A percentile compares a stretch with the other conserved stretches of the same genome.
Evolutionary conservation across 1,284 basidiomycete genomes (phyloP).

Genomic region (Puccinia hordei): DNA sequence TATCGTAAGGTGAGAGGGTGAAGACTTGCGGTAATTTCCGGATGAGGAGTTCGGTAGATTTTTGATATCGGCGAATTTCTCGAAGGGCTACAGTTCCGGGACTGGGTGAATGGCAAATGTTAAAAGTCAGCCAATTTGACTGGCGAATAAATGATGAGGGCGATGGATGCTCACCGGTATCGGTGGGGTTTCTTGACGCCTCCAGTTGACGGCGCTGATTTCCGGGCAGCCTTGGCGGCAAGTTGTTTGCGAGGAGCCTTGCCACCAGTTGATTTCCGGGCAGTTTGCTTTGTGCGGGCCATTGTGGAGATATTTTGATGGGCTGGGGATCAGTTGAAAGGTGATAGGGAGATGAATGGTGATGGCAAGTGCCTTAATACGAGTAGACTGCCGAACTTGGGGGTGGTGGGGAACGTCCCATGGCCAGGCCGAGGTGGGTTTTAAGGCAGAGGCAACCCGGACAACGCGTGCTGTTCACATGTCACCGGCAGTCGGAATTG

Average conservation of each 20-base stretch:
- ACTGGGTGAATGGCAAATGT: conserved; percentile 20
- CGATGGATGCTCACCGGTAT: conserved; percentile 62
- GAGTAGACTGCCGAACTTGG: no score
- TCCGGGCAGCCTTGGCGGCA: conserved; percentile 64
- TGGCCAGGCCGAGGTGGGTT: background rate
- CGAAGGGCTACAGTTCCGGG: conserved; percentile 58
- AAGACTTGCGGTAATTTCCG: conserved; percentile 59
- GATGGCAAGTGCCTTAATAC: no score
- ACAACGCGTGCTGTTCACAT: no score
- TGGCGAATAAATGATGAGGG: conserved; percentile 64
- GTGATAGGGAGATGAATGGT: no score
- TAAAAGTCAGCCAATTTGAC: no score
- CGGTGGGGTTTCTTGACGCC: conserved; percentile 58
- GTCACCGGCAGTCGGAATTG: no score
- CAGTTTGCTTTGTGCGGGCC: conserved; percentile 64
- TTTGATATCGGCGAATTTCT: conserved; percentile 57
- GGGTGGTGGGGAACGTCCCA: no score
- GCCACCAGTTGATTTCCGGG: conserved; percentile 66
- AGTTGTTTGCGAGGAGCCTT: conserved; percentile 66
- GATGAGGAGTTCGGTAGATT: conserved; percentile 62
- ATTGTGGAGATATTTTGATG: background rate
- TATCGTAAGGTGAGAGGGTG: no score
- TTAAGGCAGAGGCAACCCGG: background rate
- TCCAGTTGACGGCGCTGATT: conserved; percentile 63
- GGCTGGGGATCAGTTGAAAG: no score